Evolutionary conservation across 2,329 filamentous ascomycete species (phyloP).

Genomic region (Monilinia fructigena): DNA sequence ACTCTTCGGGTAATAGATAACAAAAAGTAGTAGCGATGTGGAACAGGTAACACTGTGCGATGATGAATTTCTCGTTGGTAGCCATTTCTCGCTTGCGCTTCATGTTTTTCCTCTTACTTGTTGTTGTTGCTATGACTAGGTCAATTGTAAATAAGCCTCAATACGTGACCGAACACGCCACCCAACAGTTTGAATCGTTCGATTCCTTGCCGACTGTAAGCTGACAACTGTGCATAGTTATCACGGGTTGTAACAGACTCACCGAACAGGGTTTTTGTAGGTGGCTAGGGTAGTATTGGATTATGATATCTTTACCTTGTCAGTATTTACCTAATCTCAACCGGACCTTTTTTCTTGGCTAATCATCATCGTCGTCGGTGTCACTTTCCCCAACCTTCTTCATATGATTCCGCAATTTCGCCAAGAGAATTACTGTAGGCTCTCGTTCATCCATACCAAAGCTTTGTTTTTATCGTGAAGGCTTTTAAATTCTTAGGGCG

Average conservation of each 20-base stretch:
- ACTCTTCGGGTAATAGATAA: neutral
- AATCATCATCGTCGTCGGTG: conserved; percentile 64
- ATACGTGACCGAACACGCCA: conserved; percentile 11
- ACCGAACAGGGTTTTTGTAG: neutral
- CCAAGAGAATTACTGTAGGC: conserved; percentile 78
- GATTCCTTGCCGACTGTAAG: conserved; percentile 6
- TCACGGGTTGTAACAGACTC: neutral
- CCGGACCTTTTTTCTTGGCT: conserved; percentile 13
- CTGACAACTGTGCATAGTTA: neutral
- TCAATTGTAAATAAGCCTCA: conserved; percentile 1
- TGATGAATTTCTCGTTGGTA: conserved; percentile 1
- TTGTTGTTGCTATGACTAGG: conserved; percentile 8
- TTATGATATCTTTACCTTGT: conserved; percentile 9
- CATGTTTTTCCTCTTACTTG: neutral
- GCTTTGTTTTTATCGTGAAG: conserved; percentile 65
- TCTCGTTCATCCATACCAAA: conserved; percentile 78
- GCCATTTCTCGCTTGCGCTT: conserved; percentile 9
- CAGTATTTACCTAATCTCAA: conserved; percentile 2
- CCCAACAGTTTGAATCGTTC: conserved; percentile 8
- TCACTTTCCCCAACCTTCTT: conserved; percentile 83
- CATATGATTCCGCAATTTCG: conserved; percentile 82
- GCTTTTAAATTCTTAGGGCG: conserved; percentile 61
- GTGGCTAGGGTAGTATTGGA: conserved; percentile 14
- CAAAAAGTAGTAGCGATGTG: neutral
- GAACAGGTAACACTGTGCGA: conserved; percentile 1